Evolutionary conservation across 2,329 filamentous ascomycete genomes (phyloP).

Genomic region (Monilinia aucupariae): DNA sequence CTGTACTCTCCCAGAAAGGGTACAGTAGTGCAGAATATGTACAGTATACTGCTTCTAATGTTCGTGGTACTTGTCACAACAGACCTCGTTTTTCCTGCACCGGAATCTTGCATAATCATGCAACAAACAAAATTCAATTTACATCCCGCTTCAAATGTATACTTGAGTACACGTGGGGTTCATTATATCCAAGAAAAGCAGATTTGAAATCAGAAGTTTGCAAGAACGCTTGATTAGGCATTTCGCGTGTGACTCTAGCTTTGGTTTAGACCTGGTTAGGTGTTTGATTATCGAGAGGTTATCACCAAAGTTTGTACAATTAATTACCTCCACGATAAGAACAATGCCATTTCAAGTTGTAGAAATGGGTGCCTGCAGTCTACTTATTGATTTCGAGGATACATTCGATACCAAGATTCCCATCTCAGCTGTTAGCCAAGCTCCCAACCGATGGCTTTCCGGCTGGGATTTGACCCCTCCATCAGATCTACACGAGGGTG

Average conservation of each 20-base stretch:
- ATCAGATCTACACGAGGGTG: conserved; percentile 15
- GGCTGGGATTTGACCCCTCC: conserved; percentile 1
- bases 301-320: conserved; percentile 6
- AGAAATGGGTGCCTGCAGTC: conserved; percentile 11
- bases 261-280: conserved; percentile 4
- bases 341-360: conserved; percentile 1
- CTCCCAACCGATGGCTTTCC: background rate
- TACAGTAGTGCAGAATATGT: background rate
- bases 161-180: conserved; percentile 10
- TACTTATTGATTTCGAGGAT: conserved; percentile 5
- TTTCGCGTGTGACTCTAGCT: conserved; percentile 2
- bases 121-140: conserved; percentile 12
- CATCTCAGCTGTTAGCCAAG: conserved; percentile 12
- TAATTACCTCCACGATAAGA: conserved; percentile 1
- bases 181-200: background rate
- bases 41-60: conserved; percentile 1
- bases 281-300: background rate
- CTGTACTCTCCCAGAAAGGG: conserved; percentile 6
- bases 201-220: conserved; percentile 15
- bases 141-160: conserved; percentile 14
- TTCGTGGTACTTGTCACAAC: conserved; percentile 3
- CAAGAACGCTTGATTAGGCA: conserved; percentile 10
- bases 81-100: conserved; percentile 14
- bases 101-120: conserved; percentile 17
- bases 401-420: background rate